Evolutionary conservation across 257 asterid genomes (phyloP).

Genomic region (Ilex asprella): DNA sequence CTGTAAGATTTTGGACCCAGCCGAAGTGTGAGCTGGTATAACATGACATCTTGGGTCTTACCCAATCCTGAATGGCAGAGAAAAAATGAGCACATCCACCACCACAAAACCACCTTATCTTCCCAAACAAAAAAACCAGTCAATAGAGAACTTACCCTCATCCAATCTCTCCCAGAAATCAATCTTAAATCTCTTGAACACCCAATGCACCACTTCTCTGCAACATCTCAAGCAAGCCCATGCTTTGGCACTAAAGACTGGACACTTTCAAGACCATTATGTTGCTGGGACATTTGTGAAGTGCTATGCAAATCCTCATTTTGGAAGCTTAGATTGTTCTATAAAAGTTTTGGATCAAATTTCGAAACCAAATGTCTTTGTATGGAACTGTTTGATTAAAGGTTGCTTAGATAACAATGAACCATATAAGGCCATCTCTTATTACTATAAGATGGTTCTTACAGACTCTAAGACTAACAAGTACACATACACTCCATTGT

Average conservation of each 20-base stretch:
- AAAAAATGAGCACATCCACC: not conserved
- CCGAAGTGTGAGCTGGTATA: no score
- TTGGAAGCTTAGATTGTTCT: conserved; percentile 18
- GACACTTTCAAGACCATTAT: conserved; percentile 37
- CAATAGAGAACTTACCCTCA: conserved; percentile 8
- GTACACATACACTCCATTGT: conserved; percentile 35
- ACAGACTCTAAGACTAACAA: conserved; percentile 27
- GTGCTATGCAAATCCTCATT: conserved; percentile 39
- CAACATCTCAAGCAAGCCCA: conserved; percentile 35
- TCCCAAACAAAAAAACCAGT: conserved; percentile 6
- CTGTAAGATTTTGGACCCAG: no score
- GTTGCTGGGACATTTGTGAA: conserved; percentile 34
- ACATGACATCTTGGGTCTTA: not conserved
- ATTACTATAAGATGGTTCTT: conserved; percentile 28
- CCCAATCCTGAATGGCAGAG: not conserved
- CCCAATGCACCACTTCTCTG: conserved; percentile 29
- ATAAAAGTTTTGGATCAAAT: conserved; percentile 22
- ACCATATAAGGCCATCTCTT: conserved; percentile 20
- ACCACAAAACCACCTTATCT: conserved; percentile 18
- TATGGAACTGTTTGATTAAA: conserved; percentile 33
- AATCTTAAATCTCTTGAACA: conserved; percentile 32
- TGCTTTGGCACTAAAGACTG: conserved; percentile 40
- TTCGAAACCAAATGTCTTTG: conserved; percentile 37
- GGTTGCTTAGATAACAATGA: conserved; percentile 29
- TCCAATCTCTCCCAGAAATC: conserved; percentile 22